phyloP scores from a whole-genome alignment of 2,329 filamentous ascomycete species.

The Hymenotorrendiella dingleyae region DNA sequence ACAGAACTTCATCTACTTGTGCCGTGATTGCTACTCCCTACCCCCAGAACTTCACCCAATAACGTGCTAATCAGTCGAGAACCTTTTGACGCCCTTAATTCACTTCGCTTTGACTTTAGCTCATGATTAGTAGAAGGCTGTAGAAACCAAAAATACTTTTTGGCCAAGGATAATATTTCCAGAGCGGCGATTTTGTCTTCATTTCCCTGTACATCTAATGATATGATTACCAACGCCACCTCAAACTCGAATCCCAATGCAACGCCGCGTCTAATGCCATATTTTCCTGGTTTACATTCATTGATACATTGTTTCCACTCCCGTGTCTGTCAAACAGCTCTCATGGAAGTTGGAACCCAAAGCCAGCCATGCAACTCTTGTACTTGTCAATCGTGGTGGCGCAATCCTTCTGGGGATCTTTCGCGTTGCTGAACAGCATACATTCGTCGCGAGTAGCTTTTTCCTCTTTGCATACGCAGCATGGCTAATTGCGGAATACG shows the following conservation, averaged over 20 bases:
- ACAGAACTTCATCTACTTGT: background rate
- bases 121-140: no score
- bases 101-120: no score
- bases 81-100: no score
- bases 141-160: no score
- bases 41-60: no score
- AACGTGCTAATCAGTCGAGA: no score
- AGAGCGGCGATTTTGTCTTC: conserved; percentile 22
- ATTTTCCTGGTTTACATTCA: no score
- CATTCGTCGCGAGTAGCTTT: conserved; percentile 92
- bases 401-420: conserved; percentile 81
- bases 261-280: conserved; percentile 8
- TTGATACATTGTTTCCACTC: no score
- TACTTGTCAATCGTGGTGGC: conserved; percentile 78
- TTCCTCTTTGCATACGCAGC: conserved; percentile 96
- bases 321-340: no score
- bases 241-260: no score
- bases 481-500: conserved; percentile 56
- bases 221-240: conserved; percentile 19
- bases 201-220: conserved; percentile 8
- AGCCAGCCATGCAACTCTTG: conserved; percentile 85
- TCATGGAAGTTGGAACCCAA: conserved; percentile 64
- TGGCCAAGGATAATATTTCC: no score
- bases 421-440: conserved; percentile 90
- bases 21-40: no score